Conservation (phyloP, 2,329 filamentous ascomycete genomes). For the Phyllosticta ampelicida region DNA sequence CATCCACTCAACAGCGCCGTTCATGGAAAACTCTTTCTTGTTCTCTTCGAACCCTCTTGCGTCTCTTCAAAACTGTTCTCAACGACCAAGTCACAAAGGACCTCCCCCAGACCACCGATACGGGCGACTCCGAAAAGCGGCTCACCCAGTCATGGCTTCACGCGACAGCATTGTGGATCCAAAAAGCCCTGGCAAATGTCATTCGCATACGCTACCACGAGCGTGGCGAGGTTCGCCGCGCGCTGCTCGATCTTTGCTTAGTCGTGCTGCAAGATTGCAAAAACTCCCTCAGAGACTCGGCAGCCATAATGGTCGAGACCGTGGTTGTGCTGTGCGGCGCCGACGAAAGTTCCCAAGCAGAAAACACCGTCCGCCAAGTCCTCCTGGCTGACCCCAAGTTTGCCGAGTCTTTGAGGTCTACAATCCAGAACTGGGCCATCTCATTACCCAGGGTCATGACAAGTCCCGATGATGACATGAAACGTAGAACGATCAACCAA, state of each 20-base stretch:
- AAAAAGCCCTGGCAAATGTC: conserved; percentile 67
- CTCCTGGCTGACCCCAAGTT: conserved; percentile 52
- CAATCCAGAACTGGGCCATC: conserved; percentile 69
- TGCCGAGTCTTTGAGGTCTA: conserved; percentile 54
- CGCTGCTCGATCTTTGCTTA: conserved; percentile 61
- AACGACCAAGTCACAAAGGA: conserved; percentile 32
- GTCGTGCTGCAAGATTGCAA: conserved; percentile 69
- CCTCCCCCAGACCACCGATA: conserved; percentile 15
- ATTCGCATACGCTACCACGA: conserved; percentile 64
- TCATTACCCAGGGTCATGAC: conserved; percentile 77
- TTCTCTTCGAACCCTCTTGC: conserved; percentile 48
- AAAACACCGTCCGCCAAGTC: conserved; percentile 46
- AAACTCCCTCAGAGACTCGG: conserved; percentile 56
- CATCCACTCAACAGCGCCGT: conserved; percentile 50
- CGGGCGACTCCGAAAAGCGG: conserved; percentile 25
- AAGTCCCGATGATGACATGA: conserved; percentile 67
- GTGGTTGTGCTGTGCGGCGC: conserved; percentile 54
- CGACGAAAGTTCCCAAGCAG: conserved; percentile 36
- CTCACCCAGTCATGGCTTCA: conserved; percentile 58
- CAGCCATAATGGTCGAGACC: conserved; percentile 67
- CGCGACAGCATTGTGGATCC: conserved; percentile 70
- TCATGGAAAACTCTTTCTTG: conserved; percentile 53
- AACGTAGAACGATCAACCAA: conserved; percentile 61
- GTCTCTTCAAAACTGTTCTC: conserved; percentile 35
- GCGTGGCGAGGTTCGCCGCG: conserved; percentile 54